These are phyloP conservation scores for Ganoderma multipileum DNA, from an alignment of 1,284 basidiomycete species.

Conservation along the genomic window DNA sequence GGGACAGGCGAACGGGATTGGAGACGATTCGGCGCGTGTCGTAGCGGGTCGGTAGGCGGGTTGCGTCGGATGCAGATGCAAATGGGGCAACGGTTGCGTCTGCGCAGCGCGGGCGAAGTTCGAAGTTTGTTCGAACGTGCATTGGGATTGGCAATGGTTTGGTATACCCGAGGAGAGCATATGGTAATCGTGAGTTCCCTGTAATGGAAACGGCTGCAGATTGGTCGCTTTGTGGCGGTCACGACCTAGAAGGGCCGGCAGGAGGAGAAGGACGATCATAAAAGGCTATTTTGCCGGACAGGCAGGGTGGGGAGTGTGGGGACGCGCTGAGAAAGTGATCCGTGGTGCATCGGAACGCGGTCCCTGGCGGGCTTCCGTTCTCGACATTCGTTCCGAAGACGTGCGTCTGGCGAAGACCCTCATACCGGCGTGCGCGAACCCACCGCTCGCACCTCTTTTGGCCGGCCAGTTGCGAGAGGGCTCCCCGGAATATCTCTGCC, in stretches of 20 bases:
- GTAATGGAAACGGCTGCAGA: slow-evolving; percentile 3
- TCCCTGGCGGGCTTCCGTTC: slow-evolving; percentile 15
- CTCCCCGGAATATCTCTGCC: background rate
- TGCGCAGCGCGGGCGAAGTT: background rate
- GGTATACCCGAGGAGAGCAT: slow-evolving; percentile 15
- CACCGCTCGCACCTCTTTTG: background rate
- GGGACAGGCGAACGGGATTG: slow-evolving; percentile 58
- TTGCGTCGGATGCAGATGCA: background rate
- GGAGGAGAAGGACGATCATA: slow-evolving; percentile 1
- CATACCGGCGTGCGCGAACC: background rate
- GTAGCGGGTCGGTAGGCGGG: slow-evolving; percentile 50
- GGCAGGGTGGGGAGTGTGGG: background rate
- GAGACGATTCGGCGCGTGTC: slow-evolving; percentile 52
- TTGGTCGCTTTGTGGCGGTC: slow-evolving; percentile 3
- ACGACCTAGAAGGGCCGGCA: background rate
- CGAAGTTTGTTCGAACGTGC: background rate
- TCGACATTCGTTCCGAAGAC: slow-evolving; percentile 13
- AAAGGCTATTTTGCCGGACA: slow-evolving; percentile 5
- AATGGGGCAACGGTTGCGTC: background rate
- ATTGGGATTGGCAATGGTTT: background rate
- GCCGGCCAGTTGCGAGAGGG: background rate
- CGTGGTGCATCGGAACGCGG: slow-evolving; percentile 10
- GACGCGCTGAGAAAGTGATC: slow-evolving; percentile 4
- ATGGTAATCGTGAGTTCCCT: background rate
- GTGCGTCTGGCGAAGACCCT: background rate